A percentile compares a stretch with the other conserved stretches of the same genome.
phyloP scores from a whole-genome alignment of 2,329 filamentous ascomycete genomes.

The Alternaria ventricosa region DNA sequence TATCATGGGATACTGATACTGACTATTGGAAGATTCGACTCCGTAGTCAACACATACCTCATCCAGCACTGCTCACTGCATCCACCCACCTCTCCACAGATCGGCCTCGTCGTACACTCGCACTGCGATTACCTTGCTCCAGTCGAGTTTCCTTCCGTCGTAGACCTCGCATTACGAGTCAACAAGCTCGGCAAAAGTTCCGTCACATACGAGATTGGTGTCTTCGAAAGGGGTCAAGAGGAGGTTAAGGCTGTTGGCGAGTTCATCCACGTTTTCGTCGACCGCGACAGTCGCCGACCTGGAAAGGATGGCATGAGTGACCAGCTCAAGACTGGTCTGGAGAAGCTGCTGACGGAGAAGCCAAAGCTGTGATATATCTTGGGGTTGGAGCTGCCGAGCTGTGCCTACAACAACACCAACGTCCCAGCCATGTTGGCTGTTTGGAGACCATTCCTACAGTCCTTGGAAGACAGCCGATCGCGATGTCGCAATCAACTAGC shows the following conservation, averaged over 20 bases:
- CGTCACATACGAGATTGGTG: conserved; percentile 86
- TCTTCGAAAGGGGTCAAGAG: conserved; percentile 78
- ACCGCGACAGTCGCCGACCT: conserved; percentile 73
- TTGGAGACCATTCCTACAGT: no score
- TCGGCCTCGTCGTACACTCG: conserved; percentile 84
- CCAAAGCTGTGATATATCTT: conserved; percentile 34
- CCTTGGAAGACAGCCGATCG: not conserved
- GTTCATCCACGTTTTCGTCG: conserved; percentile 89
- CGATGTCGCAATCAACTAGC: not conserved
- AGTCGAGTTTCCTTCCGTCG: conserved; percentile 79
- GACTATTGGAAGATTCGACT: conserved; percentile 69
- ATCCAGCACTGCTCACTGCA: conserved; percentile 77
- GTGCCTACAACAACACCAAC: not conserved
- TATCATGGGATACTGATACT: not conserved
- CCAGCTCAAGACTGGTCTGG: conserved; percentile 58
- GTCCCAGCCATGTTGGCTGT: not conserved
- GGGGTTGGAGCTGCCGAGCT: not conserved
- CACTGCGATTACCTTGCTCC: conserved; percentile 86
- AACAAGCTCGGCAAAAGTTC: conserved; percentile 85
- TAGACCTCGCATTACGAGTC: conserved; percentile 82
- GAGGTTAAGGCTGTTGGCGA: conserved; percentile 83
- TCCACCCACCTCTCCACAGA: conserved; percentile 72
- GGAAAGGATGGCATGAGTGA: conserved; percentile 68
- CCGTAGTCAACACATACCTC: conserved; percentile 86
- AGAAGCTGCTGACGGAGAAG: conserved; percentile 27